Percentiles rank a stretch among this genome's conserved stretches.
phyloP scores from a whole-genome alignment of 129 eudicot genomes.

The Artemisia annua region DNA sequence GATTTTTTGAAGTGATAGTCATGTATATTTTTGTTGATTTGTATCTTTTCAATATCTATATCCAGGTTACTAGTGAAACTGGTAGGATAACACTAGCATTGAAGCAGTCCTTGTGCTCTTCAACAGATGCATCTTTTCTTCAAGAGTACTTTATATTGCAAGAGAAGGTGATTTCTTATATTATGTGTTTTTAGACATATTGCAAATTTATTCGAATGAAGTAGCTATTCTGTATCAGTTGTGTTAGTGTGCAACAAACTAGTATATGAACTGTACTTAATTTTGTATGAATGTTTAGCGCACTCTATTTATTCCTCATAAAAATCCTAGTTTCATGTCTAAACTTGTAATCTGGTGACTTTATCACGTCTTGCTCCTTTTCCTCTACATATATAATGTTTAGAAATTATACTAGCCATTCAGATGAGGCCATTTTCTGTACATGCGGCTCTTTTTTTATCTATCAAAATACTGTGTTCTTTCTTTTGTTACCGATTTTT shows the following conservation, averaged over 20 bases:
- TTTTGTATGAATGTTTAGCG: background rate
- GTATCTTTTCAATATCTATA: background rate
- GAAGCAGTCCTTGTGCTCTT: conserved; percentile 85
- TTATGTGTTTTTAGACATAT: background rate
- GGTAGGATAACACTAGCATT: conserved; percentile 74
- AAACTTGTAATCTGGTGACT: too few relatives aligned
- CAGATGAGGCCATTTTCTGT: too few relatives aligned
- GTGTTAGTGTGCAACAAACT: background rate
- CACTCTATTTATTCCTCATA: background rate
- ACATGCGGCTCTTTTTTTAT: background rate
- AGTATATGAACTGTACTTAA: background rate
- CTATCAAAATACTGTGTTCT: background rate
- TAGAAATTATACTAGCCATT: too few relatives aligned
- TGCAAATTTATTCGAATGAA: background rate
- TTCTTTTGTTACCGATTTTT: conserved; percentile 3
- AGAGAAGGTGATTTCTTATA: conserved; percentile 63
- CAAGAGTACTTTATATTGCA: conserved; percentile 76
- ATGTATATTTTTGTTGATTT: conserved; percentile 5
- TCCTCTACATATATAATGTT: too few relatives aligned
- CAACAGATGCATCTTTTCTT: conserved; percentile 79
- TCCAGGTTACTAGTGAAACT: conserved; percentile 62
- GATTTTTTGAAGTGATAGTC: conserved; percentile 15
- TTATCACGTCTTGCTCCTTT: too few relatives aligned
- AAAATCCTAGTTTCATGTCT: background rate
- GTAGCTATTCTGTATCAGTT: background rate